Evolutionary conservation across 805 yeast genomes (phyloP), one percentile per base, ranked within the genome.

Genomic region (Aciculoconidium aculeatum): DNA sequence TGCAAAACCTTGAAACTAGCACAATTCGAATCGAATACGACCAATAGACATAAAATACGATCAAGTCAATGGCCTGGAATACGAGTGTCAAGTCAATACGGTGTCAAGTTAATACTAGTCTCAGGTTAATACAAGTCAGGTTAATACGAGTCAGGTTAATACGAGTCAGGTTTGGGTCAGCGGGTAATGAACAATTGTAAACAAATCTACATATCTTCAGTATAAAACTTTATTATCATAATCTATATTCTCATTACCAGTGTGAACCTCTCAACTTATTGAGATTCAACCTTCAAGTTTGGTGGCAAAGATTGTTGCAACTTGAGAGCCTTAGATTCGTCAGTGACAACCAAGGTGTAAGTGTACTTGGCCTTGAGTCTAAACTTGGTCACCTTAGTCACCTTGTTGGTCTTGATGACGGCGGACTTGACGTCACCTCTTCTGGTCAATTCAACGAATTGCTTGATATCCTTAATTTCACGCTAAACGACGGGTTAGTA

Each of bases 281-380:
- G 59, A 51, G 49, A 54, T 49, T 66, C 75, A 63, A 80, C 80
- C 65, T 77, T 75, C 68, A 83, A 76, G 57, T 83, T 76, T 65
- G 98, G 95, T 67, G 97, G 96, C 59, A 92, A 77, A 59, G 97
- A 83, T 76, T 88, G 96, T 62, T 84, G 80, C 72, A 92, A 78
- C 77, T 92, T 92, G 81, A 84, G 79, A 58, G 97, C 97, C 79
- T 87, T 88, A 67, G 85, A 81, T 59, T 86, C 82, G 68, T 92
- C 97, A 74, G 82, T 77, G 59, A 92, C 90, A 53, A 83, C 83
- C 69, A 90, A 76, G 54, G 98, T 92, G 84, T 92, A 92, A 62
- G 86, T 79, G 76, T 83, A 67, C 67, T 75, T 86, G 46, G 95
- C 59, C 79, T 97, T 87, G 61, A 92, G 85, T 84, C 92, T 92